phyloP scores from a whole-genome alignment of 495 filamentous ascomycete genomes.

The Aspergillus haitiensis region DNA sequence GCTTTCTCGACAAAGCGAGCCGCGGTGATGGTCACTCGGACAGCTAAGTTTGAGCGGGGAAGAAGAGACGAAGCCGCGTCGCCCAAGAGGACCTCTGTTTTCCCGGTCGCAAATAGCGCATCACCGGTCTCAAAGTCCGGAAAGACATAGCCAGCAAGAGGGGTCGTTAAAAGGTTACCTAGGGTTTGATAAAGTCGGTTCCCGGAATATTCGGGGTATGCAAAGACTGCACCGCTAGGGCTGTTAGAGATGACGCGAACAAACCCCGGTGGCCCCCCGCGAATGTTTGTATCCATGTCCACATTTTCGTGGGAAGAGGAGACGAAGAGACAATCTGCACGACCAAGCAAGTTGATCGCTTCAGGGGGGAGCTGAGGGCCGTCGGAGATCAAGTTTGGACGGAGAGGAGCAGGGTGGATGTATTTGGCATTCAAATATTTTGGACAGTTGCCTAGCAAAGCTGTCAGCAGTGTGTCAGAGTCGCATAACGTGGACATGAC shows the following conservation, averaged over 20 bases:
- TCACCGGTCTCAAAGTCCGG: slow-evolving; percentile 70
- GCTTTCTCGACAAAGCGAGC: slow-evolving; percentile 62
- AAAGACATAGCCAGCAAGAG: slow-evolving; percentile 63
- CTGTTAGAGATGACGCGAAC: slow-evolving; percentile 59
- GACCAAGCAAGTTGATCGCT: slow-evolving; percentile 59
- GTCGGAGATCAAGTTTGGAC: slow-evolving; percentile 53
- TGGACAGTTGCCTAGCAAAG: slow-evolving; percentile 64
- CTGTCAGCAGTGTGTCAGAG: slow-evolving; percentile 8
- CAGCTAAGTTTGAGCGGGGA: slow-evolving; percentile 67
- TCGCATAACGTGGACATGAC: neutral
- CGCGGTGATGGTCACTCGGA: slow-evolving; percentile 61
- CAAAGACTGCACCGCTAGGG: slow-evolving; percentile 48
- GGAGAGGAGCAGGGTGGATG: slow-evolving; percentile 53
- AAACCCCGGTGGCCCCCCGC: slow-evolving; percentile 75
- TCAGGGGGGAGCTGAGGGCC: slow-evolving; percentile 40
- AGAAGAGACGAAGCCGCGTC: slow-evolving; percentile 58
- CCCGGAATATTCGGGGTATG: slow-evolving; percentile 79
- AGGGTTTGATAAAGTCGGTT: slow-evolving; percentile 81
- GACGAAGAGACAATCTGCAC: slow-evolving; percentile 76
- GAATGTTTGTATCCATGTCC: slow-evolving; percentile 84
- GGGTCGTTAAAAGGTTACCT: slow-evolving; percentile 68
- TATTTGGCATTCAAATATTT: slow-evolving; percentile 79
- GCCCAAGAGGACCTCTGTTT: slow-evolving; percentile 62
- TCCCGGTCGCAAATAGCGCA: slow-evolving; percentile 69
- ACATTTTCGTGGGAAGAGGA: slow-evolving; percentile 58